phyloP scores from a whole-genome alignment of 129 eudicot species.

The Sambucus nigra region DNA sequence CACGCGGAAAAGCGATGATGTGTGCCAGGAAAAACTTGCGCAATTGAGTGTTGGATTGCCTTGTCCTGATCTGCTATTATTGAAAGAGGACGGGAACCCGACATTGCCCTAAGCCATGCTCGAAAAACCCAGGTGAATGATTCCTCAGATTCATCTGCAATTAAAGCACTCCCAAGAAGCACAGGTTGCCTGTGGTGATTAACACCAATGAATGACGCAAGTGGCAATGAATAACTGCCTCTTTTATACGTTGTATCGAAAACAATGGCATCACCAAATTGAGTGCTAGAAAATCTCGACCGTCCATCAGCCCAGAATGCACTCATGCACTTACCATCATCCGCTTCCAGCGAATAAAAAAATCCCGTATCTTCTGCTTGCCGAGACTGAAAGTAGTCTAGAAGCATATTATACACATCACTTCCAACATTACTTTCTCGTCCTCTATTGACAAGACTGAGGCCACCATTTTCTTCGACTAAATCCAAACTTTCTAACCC shows the following conservation, averaged over 20 bases:
- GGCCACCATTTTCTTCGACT: constrained; percentile 60
- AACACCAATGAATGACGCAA: constrained; percentile 62
- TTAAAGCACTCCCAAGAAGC: constrained; percentile 76
- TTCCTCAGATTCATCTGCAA: constrained; percentile 72
- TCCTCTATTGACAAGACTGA: constrained; percentile 50
- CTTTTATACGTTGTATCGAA: constrained; percentile 66
- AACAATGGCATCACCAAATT: constrained; percentile 69
- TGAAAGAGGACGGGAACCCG: constrained; percentile 57
- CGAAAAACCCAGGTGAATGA: constrained; percentile 74
- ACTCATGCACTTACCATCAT: constrained; percentile 53
- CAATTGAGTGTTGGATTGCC: constrained; percentile 50
- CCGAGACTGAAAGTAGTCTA: constrained; percentile 60
- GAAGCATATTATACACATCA: constrained; percentile 47
- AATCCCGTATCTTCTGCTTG: constrained; percentile 83
- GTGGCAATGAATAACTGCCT: constrained; percentile 44
- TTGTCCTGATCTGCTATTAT: constrained; percentile 70
- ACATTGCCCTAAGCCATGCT: constrained; percentile 75
- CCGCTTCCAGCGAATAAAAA: constrained; percentile 57
- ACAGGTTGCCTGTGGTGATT: constrained; percentile 82
- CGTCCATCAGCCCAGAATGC: constrained; percentile 82
- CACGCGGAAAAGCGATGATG: constrained; percentile 79
- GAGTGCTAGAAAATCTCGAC: constrained; percentile 63
- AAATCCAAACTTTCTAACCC: constrained; percentile 69
- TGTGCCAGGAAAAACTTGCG: constrained; percentile 64
- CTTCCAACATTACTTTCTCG: constrained; percentile 46